Conservation (phyloP, 495 filamentous ascomycete species). For the Choiromyces venosus region DNA sequence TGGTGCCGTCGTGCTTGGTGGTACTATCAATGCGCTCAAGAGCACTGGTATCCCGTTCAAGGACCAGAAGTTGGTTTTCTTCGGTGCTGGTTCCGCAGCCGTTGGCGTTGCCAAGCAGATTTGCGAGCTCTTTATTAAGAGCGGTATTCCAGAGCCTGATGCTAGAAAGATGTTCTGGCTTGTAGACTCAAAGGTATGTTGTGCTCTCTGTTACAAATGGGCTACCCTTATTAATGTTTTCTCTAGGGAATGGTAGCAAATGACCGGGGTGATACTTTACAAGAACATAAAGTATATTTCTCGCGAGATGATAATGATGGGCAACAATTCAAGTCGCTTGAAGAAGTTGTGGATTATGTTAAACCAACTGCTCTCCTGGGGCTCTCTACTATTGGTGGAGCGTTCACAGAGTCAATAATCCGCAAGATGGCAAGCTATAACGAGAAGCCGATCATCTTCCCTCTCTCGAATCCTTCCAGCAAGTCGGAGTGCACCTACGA, state of each 20-base stretch:
- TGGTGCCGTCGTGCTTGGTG: conserved; percentile 87
- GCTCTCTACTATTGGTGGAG: conserved; percentile 85
- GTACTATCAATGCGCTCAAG: conserved; percentile 91
- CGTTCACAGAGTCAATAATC: conserved; percentile 85
- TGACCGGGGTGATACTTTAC: conserved; percentile 88
- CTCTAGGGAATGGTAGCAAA: conserved; percentile 77
- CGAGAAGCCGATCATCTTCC: conserved; percentile 69
- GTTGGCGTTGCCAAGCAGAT: conserved; percentile 97
- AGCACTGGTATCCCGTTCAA: conserved; percentile 77
- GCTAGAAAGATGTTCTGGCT: conserved; percentile 92
- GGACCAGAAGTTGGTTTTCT: conserved; percentile 91
- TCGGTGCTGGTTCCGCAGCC: conserved; percentile 90
- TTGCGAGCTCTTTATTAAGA: conserved; percentile 88
- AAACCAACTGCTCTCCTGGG: conserved; percentile 92
- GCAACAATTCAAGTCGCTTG: conserved; percentile 79
- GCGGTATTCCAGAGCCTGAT: conserved; percentile 86
- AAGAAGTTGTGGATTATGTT: conserved; percentile 87
- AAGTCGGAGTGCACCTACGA: conserved; percentile 98
- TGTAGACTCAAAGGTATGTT: conserved; percentile 68
- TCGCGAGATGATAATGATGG: conserved; percentile 88
- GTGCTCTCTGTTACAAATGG: not conserved
- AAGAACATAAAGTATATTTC: conserved; percentile 98
- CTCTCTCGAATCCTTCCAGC: conserved; percentile 81
- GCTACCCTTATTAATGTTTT: conserved; percentile 1
- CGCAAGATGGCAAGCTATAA: conserved; percentile 70